Base-by-base conservation (phyloP, 805 yeast species). In the Jamesozyma jinghongensis region DNA sequence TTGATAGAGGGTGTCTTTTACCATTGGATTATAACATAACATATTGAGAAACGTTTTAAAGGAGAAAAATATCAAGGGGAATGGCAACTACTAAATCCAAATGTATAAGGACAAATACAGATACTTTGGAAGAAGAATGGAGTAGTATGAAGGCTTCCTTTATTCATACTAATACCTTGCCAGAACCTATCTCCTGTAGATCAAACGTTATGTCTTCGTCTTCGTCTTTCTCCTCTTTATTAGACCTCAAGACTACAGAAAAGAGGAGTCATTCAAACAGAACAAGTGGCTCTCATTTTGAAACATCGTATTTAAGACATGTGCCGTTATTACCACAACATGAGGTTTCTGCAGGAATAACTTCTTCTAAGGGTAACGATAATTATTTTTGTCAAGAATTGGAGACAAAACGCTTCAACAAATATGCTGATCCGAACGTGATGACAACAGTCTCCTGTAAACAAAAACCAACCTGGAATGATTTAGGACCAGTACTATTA, bases 341-440 rank as follows among this genome's bases (percentile, higher is more conserved):
- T 5, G 34, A 31, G n/a, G 17, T 8, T 14, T 16, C 11, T 14
- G 34, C 14, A 8, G 14, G 7, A 11, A 16, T 5, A 10, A 11
- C 17, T 11, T 14, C 36, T 4, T 22, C 26, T 7, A 22, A 22
- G 10, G 10, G 6, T 22, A 10, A 22, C 6, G 10, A 22, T 22
- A 22, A 22, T 22, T 6, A 22, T 22, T 22, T 22, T 22, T 22
- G 10, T 7, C 38, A 34, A 35, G 41, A 27, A 43, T 47, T 22
- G 2, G 20, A 5, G 18, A 11, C 28, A 3, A 18, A 29, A 10
- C 19, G 19, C 3, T 55, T 55, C 49, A 55, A 50, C 46, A 51
- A 53, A 35, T 55, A 55, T 40, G 60, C 58, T 11, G 58, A 55
- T 40, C 58, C 57, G 11, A 46, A 50, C 12, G 38, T 49, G 32